phyloP scores from a whole-genome alignment of 331 rosid species.

The Spiraea crenata region DNA sequence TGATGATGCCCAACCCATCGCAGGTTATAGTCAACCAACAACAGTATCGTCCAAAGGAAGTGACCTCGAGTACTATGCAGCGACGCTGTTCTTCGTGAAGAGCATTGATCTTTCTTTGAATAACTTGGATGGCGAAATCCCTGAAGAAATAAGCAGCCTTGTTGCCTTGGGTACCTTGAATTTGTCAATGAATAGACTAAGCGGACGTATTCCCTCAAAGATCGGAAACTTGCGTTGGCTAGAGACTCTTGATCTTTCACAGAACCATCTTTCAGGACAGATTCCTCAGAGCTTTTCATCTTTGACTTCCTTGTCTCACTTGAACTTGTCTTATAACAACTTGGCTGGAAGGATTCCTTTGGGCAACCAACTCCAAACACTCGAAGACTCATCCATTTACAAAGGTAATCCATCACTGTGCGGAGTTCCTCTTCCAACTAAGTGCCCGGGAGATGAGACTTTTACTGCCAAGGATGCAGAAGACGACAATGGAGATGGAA shows the following conservation, averaged over 20 bases:
- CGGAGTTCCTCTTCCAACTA: no score
- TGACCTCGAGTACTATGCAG: no score
- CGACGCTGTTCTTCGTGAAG: not conserved
- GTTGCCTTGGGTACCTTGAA: not conserved
- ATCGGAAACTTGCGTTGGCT: not conserved
- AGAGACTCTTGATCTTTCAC: constrained; percentile 21
- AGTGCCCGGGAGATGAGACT: no score
- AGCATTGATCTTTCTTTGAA: not conserved
- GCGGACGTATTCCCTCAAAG: not conserved
- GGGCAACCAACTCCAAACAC: no score
- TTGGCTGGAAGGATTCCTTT: no score
- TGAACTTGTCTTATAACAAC: not conserved
- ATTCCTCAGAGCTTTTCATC: constrained; percentile 11
- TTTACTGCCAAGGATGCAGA: no score
- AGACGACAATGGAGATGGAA: no score
- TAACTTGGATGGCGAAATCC: not conserved
- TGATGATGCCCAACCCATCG: no score
- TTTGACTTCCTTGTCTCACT: constrained; percentile 4
- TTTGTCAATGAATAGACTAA: not conserved
- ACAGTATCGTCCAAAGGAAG: no score
- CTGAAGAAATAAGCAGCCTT: not conserved
- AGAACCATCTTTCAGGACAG: not conserved
- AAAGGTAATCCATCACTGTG: no score
- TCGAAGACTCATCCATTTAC: no score
- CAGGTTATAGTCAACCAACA: no score